A percentile compares a stretch with the other conserved stretches of the same genome.
These are phyloP conservation scores for Metschnikowia gruessii DNA, from an alignment of 805 yeast genomes.

Conservation along the genomic window DNA sequence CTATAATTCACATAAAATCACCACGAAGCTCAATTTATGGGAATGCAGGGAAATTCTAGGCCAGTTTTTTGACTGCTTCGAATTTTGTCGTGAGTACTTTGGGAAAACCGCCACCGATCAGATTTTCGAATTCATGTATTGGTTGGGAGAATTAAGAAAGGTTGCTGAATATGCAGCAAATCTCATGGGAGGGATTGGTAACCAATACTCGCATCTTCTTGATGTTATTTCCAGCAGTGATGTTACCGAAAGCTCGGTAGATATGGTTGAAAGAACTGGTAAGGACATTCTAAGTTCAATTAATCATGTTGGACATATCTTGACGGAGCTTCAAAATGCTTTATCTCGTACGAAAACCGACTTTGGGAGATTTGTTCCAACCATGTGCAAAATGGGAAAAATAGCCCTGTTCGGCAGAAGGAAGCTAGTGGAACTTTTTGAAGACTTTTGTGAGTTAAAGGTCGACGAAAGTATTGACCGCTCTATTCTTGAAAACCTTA, in stretches of 20 bases:
- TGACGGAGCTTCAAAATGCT: not conserved
- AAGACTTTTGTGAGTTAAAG: not conserved
- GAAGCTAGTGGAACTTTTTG: not conserved
- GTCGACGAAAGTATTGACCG: not conserved
- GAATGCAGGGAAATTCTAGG: not conserved
- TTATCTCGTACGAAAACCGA: not conserved
- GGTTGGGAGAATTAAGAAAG: not conserved
- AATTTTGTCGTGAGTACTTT: conserved; percentile 1
- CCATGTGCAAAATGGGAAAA: not conserved
- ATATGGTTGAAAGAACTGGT: not conserved
- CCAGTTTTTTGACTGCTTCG: conserved; percentile 2
- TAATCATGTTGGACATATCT: not conserved
- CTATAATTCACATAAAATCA: not conserved
- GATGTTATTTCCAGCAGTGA: not conserved
- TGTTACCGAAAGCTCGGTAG: not conserved
- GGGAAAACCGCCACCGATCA: not conserved
- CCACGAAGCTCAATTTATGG: not conserved
- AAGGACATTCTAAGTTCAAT: not conserved
- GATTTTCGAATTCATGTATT: not conserved
- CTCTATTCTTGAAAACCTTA: not conserved
- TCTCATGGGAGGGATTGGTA: not conserved
- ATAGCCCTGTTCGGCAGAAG: not conserved
- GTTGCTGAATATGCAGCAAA: not conserved
- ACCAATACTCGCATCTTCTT: not conserved
- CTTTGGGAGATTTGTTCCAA: not conserved